Evolutionary conservation across 177 flowering plant species (phyloP), one percentile per base, ranked within the genome.

Genomic region (Vitis hybrid): DNA sequence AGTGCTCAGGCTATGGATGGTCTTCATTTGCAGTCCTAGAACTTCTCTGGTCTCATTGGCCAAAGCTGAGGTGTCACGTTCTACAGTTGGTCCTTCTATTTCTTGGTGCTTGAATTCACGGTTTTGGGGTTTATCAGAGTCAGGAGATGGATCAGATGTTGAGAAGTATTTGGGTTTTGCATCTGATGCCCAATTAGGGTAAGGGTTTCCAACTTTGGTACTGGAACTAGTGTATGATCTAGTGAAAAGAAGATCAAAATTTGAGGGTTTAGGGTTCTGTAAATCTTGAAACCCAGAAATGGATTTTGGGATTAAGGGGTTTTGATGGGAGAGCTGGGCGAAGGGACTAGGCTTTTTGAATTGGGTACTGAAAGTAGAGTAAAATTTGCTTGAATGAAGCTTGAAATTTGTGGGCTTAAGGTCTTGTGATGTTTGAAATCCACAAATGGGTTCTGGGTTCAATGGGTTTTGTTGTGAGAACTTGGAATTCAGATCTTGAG

Each of bases 11-110:
- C 74, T 52, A n/a, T 79, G 83, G 11, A 86, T 75, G 20, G 69
- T 86, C 81, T 83, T 87, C 82, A 80, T 82, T 73, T 84, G 63
- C 3, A 64, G 61, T 14, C 88, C 89, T 0, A 85, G 70, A 4
- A 84, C 91, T 57, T 81, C 64, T 31, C 94, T 73, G 8, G 88
- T 88, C 71, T 89, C 91, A 52, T 83, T 86, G 8, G 94, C 90
- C 50, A 89, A 59, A 28, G 88, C 67, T 0, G 94, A 88, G 47
- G 80, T 71, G 67, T 89, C 92, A 0, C 90, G 82, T 52, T 89
- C 94, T 53, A 89, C 94, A 0, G 94, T 89, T 0, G 90, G 91
- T 2, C 92, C 92, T 47, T 85, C 88, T 70, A 88, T 88, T 54
- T 88, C 92, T 62, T 87, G 92, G 79, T 88, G 90, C 85, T 85